Base-by-base conservation (phyloP, 2,329 filamentous ascomycete genomes). In the Trichoderma sp. region DNA sequence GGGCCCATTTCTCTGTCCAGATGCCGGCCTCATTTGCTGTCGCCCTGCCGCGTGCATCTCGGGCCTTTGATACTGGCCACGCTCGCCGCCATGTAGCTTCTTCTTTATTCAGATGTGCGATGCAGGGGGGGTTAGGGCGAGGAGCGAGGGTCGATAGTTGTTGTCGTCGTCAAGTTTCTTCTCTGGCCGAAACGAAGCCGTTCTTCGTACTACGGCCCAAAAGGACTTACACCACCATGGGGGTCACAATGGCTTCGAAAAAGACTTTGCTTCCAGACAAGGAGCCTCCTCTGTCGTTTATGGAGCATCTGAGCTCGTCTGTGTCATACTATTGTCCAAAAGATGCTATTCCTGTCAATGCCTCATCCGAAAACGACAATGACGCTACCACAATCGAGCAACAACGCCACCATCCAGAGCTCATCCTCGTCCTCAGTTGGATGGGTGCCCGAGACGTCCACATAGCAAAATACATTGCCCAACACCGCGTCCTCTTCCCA, bases 381-480 rank as follows among this genome's bases (percentile, higher is more conserved):
- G 24, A 33, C 62, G 14, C 19, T 19, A 11, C 10, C 8, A 19
- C n/a, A 7, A 3, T 53, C 31, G 31, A 29, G 11, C 31, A 13
- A 6, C 24, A 14, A 8, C 24, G 21, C 68, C 67, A 16, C 37
- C 74, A 79, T 11, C 84, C 85, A 14, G 81, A 81, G 65, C 79
- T 87, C 43, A 79, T 87, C 68, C 71, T 86, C 29, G 60, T 87
- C 43, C 80, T 82, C 43, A 78, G 81, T 8, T 87, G 86, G 85
- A 85, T 86, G 80, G 82, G 80, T 56, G 85, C 85, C 11, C 79
- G 75, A n/a, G 81, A 85, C 49, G 75, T 75, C 7, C 84, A 87
- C 73, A 82, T 87, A 56, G 80, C 80, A 72, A 87, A 87, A 72
- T 87, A 87, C 74, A 79, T 84, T 33, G 73, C 78, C 4, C 77